Base-by-base conservation (phyloP, 306 rosid species). In the Fragaria vesca region DNA sequence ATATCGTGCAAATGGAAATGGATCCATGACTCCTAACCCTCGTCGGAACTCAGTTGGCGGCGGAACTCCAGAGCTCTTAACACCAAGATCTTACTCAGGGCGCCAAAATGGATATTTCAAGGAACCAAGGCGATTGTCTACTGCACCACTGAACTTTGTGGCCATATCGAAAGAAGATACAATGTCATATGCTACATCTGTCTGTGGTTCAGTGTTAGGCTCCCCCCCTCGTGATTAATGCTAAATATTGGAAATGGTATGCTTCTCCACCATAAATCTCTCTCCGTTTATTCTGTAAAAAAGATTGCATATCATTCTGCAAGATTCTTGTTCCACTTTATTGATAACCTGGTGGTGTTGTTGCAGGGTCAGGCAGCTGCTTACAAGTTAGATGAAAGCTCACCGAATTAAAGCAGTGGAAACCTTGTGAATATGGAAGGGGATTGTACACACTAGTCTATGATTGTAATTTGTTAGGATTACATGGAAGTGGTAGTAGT, bases 51-150 rank as follows among this genome's bases (percentile, higher is more conserved):
- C 98, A 1, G 80, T 86, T n/a, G 84, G 93, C 21, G 71, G 92
- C 20, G 90, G 87, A 42, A 81, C 98, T 73, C 88, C 97, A 0
- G 98, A 94, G 76, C 83, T 88, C 61, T 85, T 86, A 21, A 95
- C 98, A 32, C 98, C 98, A 0, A 89, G 97, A 32, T 95, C 98
- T 17, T 89, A 89, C 86, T 89, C 97, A 2, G 91, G 97, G 54
- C 93, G 97, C 76, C 98, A 95, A 51, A 95, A 92, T 75, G 97
- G 98, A 66, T 95, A 89, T 80, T 92, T 89, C 62, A 91, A 86
- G 85, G 97, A 95, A 86, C 75, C 71, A 85, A 92, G 96, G 80
- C 88, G 97, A 87, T 81, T 92, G 75, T 92, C 97, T 40, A 91
- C 97, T 28, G 79, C 96, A 17, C 97, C 98, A 26, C 83, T 92